These are phyloP conservation scores for Metschnikowia anglica DNA, from an alignment of 805 yeast genomes.

Conservation along the genomic window DNA sequence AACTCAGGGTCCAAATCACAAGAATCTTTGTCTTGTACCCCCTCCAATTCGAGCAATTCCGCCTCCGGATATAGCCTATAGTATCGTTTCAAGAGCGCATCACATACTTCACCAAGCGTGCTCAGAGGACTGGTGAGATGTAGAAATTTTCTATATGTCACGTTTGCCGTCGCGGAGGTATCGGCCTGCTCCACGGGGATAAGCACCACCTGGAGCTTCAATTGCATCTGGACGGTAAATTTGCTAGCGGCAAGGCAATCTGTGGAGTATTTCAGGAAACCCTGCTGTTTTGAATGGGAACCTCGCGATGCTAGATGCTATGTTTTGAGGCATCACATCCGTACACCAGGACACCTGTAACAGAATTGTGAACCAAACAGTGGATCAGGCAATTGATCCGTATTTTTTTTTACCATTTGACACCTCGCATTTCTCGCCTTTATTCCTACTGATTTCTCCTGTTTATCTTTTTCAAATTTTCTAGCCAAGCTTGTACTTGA, in stretches of 20 bases:
- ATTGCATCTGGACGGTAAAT: slow-evolving; percentile 19
- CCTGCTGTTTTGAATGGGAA: background rate
- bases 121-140: slow-evolving; percentile 56
- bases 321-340: background rate
- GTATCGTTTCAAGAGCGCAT: slow-evolving; percentile 56
- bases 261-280: background rate
- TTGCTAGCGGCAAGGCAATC: background rate
- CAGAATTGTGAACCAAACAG: no score
- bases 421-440: background rate
- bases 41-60: slow-evolving; percentile 52
- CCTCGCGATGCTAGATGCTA: background rate
- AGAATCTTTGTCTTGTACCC: slow-evolving; percentile 62
- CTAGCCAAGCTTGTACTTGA: slow-evolving; percentile 6
- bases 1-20: slow-evolving; percentile 85
- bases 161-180: slow-evolving; percentile 20
- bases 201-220: slow-evolving; percentile 38
- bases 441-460: background rate
- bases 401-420: no score
- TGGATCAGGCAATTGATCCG: no score
- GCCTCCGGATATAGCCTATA: slow-evolving; percentile 64
- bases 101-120: slow-evolving; percentile 48
- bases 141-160: slow-evolving; percentile 49
- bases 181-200: slow-evolving; percentile 28
- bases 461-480: background rate
- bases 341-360: no score